phyloP scores from a whole-genome alignment of 306 rosid genomes.

The Rosa multiflora region DNA sequence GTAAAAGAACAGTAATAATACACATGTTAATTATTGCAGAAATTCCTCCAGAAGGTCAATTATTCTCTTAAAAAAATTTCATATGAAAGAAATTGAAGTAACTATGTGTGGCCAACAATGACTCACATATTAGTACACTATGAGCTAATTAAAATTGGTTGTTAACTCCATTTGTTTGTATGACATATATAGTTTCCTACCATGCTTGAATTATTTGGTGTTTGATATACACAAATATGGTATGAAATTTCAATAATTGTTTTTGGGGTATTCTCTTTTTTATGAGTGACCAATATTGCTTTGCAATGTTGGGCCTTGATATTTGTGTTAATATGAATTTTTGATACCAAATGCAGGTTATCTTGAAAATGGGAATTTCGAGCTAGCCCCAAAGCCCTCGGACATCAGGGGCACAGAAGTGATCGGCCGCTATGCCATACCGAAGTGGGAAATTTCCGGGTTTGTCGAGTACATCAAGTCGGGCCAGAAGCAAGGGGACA shows the following conservation, averaged over 20 bases:
- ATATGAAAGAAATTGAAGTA: not conserved
- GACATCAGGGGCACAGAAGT: constrained; percentile 76
- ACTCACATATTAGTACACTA: not conserved
- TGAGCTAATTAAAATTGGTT: not conserved
- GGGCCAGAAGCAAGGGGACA: constrained; percentile 97
- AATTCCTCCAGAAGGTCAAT: not conserved
- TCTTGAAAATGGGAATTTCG: constrained; percentile 79
- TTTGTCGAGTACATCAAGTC: constrained; percentile 90
- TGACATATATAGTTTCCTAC: not conserved
- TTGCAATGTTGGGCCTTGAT: not conserved
- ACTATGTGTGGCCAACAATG: not conserved
- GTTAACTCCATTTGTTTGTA: not conserved
- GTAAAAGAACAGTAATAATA: not conserved
- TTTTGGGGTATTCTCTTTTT: not conserved
- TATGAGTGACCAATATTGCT: not conserved
- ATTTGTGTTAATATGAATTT: not conserved
- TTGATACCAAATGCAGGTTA: constrained; percentile 41
- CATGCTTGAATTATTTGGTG: not conserved
- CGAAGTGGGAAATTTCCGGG: constrained; percentile 82
- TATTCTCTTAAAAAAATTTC: not conserved
- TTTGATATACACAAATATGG: not conserved
- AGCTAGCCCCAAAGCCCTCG: constrained; percentile 58
- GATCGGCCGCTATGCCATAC: constrained; percentile 52
- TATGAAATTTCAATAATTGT: not conserved
- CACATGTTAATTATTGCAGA: not conserved